Evolutionary conservation across 768 basidiomycete species (phyloP).

Genomic region (Ramaria rubella): DNA sequence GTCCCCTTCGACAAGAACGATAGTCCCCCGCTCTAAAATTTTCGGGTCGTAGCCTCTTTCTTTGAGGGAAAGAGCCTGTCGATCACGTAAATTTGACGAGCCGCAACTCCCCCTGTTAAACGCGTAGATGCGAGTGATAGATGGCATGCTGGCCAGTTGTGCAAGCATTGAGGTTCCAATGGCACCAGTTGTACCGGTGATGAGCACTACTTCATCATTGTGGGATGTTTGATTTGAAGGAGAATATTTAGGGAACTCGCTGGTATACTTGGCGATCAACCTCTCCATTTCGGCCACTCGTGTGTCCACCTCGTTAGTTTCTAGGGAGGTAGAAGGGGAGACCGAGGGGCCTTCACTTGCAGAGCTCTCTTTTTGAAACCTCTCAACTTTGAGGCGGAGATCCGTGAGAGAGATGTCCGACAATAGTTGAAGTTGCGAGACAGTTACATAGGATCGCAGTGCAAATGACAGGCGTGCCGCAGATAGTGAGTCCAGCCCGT

Average conservation of each 20-base stretch:
- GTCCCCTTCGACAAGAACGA: slow-evolving; percentile 9
- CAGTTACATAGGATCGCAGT: slow-evolving; percentile 4
- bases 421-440: slow-evolving; percentile 13
- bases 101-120: slow-evolving; percentile 23
- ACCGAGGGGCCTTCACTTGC: neutral
- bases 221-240: neutral
- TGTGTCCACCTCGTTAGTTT: neutral
- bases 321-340: neutral
- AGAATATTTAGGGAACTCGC: slow-evolving; percentile 14
- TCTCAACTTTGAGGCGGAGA: neutral
- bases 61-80: neutral
- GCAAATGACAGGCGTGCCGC: slow-evolving; percentile 11
- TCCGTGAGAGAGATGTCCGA: slow-evolving; percentile 9
- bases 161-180: slow-evolving; percentile 34
- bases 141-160: slow-evolving; percentile 17
- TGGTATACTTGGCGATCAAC: slow-evolving; percentile 17
- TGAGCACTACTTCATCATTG: slow-evolving; percentile 23
- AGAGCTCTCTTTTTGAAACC: neutral
- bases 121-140: slow-evolving; percentile 27
- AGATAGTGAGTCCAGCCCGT: slow-evolving; percentile 15
- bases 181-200: slow-evolving; percentile 40
- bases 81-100: slow-evolving; percentile 1
- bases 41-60: neutral
- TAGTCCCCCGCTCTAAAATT: neutral
- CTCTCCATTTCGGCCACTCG: slow-evolving; percentile 16